phyloP scores from a whole-genome alignment of 306 rosid genomes.

The Cotoneaster glaucophyllus region DNA sequence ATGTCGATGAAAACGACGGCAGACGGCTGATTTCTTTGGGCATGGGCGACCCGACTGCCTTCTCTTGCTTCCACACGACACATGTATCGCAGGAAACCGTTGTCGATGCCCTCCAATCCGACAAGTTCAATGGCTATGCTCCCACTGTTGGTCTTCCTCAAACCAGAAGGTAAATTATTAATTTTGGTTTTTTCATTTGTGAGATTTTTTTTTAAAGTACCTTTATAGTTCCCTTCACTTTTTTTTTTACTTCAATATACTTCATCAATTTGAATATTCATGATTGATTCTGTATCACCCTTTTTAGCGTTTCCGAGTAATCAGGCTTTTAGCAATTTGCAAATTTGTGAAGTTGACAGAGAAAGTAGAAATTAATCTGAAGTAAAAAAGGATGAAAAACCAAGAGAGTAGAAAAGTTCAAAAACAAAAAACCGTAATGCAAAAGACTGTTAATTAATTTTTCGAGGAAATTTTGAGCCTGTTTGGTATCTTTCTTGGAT shows the following conservation, averaged over 20 bases:
- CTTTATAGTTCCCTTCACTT: neutral
- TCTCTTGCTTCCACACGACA: constrained; percentile 52
- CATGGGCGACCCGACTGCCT: constrained; percentile 84
- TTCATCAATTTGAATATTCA: neutral
- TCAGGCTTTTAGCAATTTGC: neutral
- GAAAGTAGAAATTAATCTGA: neutral
- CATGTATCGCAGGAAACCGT: constrained; percentile 54
- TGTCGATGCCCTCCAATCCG: constrained; percentile 46
- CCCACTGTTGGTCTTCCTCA: constrained; percentile 84
- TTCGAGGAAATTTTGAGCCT: neutral
- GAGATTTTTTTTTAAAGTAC: neutral
- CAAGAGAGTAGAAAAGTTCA: neutral
- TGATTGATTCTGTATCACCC: neutral
- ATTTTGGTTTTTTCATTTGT: neutral
- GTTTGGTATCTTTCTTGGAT: too few relatives aligned
- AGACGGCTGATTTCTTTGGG: constrained; percentile 61
- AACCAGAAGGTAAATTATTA: constrained; percentile 44
- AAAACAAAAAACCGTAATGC: neutral
- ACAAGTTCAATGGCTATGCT: constrained; percentile 75
- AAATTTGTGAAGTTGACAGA: neutral
- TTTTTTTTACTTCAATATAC: neutral
- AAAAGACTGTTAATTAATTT: neutral
- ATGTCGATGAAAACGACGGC: constrained; percentile 26
- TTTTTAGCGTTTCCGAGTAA: neutral
- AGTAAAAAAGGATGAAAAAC: too few relatives aligned